Evolutionary conservation across 768 basidiomycete genomes (phyloP), one percentile per base, ranked within the genome.

Genomic region (Galerina sulciceps): DNA sequence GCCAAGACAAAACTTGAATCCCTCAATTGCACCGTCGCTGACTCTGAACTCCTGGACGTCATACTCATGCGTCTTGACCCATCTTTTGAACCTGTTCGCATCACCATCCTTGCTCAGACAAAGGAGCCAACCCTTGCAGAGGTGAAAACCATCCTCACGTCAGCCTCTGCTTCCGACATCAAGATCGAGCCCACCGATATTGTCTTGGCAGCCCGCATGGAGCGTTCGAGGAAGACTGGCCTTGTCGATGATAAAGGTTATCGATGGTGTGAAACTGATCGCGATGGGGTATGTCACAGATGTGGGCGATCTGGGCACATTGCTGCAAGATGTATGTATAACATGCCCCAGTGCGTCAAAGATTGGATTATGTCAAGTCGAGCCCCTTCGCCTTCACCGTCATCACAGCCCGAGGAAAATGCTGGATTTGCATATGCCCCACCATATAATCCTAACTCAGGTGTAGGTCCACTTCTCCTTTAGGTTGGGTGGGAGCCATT

Each of bases 21-120:
- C 20, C 45, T 62, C 18, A 50, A 51, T 6, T 49, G 53, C 51
- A 53, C 38, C 10, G 51, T 65, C 17, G 53, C 63, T 0, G 55
- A 67, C 47, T 54, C 52, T 17, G 57, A 67, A 22, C 54, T 65
- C 59, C 60, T 51, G 22, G 63, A 67, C 48, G 61, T 67, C 11
- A 56, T 67, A n/a, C 61, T 67, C 50, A 65, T 67, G 64, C 45
- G 51, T 38, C 65, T 62, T 38, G 53, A 65, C 36, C 17, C 53
- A 13, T 58, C 62, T 11, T 65, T 55, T 45, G 57, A 65, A 43
- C 17, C 59, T 44, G 46, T 67, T 22, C 45, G 58, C 15, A 38
- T 49, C 56, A 43, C 58, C 44, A 61, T 67, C n/a, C 60, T 67
- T 31, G 13, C 57, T 20, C 58, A 64, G 42, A 53, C 38, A 11